Conservation (phyloP, 345 rosid species). For the Rhizophora apiculata region DNA sequence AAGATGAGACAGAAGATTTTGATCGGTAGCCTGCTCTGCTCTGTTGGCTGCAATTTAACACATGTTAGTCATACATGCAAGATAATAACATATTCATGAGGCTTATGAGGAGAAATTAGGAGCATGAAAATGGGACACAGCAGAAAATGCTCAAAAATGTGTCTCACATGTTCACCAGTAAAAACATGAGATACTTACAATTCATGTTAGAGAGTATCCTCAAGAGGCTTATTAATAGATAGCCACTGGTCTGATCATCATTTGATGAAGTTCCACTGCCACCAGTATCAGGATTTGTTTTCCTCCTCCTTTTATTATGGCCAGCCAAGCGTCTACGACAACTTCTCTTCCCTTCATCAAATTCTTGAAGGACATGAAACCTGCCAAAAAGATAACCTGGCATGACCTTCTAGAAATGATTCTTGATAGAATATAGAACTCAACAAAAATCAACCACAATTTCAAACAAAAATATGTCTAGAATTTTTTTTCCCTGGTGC, state of each 20-base stretch:
- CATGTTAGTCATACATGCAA: background rate
- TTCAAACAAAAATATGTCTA: too few species aligned
- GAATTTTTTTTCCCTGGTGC: too few species aligned
- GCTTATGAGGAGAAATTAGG: background rate
- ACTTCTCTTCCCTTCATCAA: conserved; percentile 99
- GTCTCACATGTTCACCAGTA: background rate
- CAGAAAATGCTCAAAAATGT: background rate
- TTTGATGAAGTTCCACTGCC: conserved; percentile 49
- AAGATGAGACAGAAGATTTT: conserved; percentile 76
- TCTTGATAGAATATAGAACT: background rate
- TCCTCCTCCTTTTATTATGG: conserved; percentile 94
- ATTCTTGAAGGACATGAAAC: conserved; percentile 96
- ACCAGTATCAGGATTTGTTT: conserved; percentile 74
- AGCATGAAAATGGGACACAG: background rate
- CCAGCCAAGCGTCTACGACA: conserved; percentile 99
- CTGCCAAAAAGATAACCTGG: conserved; percentile 36
- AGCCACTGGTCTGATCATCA: conserved; percentile 78
- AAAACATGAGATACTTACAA: conserved; percentile 45
- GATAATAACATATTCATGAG: background rate
- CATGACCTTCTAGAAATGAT: conserved; percentile 4
- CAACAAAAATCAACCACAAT: background rate
- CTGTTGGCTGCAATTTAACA: conserved; percentile 58
- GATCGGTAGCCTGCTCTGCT: conserved; percentile 62
- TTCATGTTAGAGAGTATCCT: conserved; percentile 90
- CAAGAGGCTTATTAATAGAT: conserved; percentile 73